Conservation (phyloP, 805 yeast species). For the Monosporozyma unispora region DNA sequence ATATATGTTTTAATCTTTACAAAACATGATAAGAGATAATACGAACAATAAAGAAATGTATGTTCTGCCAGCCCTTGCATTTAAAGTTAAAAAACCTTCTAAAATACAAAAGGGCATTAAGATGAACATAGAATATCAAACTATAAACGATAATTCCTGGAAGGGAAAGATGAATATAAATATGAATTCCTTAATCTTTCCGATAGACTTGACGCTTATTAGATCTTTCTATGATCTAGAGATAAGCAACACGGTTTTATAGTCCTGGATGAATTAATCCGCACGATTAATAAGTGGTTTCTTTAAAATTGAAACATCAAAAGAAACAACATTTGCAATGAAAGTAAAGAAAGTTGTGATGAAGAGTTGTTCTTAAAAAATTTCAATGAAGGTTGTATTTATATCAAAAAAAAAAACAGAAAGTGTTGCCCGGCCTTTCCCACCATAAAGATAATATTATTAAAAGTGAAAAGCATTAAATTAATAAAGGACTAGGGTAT, state of each 20-base stretch:
- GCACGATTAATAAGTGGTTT: conserved; percentile 40
- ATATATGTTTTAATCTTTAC: too few species aligned
- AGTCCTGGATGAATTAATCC: conserved; percentile 58
- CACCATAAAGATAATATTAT: too few species aligned
- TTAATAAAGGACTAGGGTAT: too few species aligned
- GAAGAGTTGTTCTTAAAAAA: background rate
- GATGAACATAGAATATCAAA: conserved; percentile 40
- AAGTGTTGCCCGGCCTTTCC: too few species aligned
- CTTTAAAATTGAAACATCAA: too few species aligned
- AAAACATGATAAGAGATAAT: background rate
- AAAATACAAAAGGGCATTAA: conserved; percentile 49
- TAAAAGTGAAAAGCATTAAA: too few species aligned
- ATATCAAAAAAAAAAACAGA: background rate
- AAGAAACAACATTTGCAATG: background rate
- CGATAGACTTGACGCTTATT: conserved; percentile 61
- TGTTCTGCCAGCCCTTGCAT: conserved; percentile 64
- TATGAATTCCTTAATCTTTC: conserved; percentile 39
- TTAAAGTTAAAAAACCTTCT: conserved; percentile 5
- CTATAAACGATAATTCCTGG: background rate
- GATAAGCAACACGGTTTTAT: conserved; percentile 61
- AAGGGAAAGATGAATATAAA: background rate
- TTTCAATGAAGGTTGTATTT: conserved; percentile 3
- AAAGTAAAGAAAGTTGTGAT: background rate
- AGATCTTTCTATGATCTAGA: conserved; percentile 27
- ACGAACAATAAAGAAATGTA: conserved; percentile 28